Percentiles rank a stretch among this genome's conserved stretches.
Evolutionary conservation across 768 basidiomycete species (phyloP).

Genomic region (Fibroporia radiculosa): DNA sequence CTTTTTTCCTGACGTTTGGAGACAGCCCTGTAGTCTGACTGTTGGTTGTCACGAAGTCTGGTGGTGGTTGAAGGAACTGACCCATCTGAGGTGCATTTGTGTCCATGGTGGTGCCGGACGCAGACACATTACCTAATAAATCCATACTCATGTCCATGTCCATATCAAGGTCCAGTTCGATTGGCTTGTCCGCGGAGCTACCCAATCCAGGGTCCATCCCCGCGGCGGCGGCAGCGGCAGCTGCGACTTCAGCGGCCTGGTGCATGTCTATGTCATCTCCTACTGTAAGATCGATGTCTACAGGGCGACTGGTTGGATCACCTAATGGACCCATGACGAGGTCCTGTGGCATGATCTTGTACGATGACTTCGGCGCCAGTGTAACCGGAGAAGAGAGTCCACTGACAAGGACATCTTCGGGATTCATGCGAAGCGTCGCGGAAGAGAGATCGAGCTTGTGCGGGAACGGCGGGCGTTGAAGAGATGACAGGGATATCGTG

Average conservation of each 20-base stretch:
- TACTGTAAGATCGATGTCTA: conserved; percentile 58
- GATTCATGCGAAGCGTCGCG: conserved; percentile 51
- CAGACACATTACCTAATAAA: conserved; percentile 25
- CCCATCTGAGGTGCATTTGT: background rate
- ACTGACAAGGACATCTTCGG: conserved; percentile 52
- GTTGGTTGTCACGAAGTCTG: background rate
- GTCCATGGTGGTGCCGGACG: background rate
- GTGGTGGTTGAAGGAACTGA: background rate
- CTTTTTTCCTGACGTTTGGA: conserved; percentile 9
- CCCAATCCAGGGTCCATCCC: conserved; percentile 35
- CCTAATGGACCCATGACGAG: conserved; percentile 50
- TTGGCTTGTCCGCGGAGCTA: conserved; percentile 71
- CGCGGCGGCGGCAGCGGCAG: conserved; percentile 10
- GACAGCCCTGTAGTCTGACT: background rate
- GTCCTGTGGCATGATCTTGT: conserved; percentile 45
- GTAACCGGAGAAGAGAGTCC: conserved; percentile 74
- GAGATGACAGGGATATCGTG: conserved; percentile 72
- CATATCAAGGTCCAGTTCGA: conserved; percentile 73
- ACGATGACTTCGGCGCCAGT: conserved; percentile 73
- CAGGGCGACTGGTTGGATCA: conserved; percentile 18
- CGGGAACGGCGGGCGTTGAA: conserved; percentile 63
- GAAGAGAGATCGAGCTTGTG: conserved; percentile 80
- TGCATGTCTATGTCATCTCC: conserved; percentile 23
- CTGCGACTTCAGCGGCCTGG: conserved; percentile 4
- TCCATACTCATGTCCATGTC: conserved; percentile 36